Base-by-base conservation (phyloP, 352 stramenopile species). In the Phytophthora boehmeriae region DNA sequence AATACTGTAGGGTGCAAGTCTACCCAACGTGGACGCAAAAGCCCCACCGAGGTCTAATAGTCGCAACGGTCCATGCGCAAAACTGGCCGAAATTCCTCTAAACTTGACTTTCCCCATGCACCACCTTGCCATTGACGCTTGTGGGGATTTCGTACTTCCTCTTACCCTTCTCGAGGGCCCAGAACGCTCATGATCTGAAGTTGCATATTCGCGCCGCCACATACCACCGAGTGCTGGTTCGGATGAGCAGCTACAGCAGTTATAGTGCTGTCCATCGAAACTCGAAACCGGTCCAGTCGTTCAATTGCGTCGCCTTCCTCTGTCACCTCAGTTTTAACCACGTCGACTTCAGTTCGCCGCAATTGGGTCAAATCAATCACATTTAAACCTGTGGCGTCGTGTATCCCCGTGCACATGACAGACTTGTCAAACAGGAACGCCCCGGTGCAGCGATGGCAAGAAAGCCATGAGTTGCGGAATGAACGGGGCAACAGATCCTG, bases 301-400 rank as follows among this genome's bases (percentile, higher is more conserved):
- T 75, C 66, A 9, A 83, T 50, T 22, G 68, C 32, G 44, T 46
- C 19, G 8, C 30, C 35, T 49, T 47, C 9, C 10, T 38, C n/a
- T 32, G 32, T 11, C 20, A 43, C 35, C 28, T 49, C 5, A 27
- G 51, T 59, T 20, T 44, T 25, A 20, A 23, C 9, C 2, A 6
- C 23, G 35, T 27, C 1, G 10, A 17, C 30, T 11, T 48, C 27
- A 11, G 14, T 48, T 16, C 30, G 57, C n/a, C 39, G 63, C 20
- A 87, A 46, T 42, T 81, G 78, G 22, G 80, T 47, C 27, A 90
- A 52, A 52, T 86, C 76, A 14, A 90, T 76, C 44, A 88, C 50
- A 28, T 75, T 83, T 13, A 90, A 58, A 44, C 56, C 71, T 9
- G 38, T 43, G 5, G 67, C 63, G 20, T 87, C 76, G 27, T 64